These are phyloP conservation scores for Lecanicillium sp. DNA, from an alignment of 2,329 filamentous ascomycete genomes.

Conservation along the genomic window DNA sequence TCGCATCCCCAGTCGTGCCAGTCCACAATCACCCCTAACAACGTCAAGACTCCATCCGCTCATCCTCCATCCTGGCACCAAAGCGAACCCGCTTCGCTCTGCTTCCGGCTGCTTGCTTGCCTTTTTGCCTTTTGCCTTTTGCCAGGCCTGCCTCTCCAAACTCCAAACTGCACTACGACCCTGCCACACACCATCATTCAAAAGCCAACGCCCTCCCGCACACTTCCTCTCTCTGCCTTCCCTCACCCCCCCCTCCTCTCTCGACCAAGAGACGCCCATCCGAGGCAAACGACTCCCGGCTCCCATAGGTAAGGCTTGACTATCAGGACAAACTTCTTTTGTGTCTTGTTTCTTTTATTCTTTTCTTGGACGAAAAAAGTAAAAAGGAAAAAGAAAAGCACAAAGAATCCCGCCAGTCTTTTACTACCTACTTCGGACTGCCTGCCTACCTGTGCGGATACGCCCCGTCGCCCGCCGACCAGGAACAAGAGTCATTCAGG, in stretches of 20 bases:
- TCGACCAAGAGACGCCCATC: conserved; percentile 26
- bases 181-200: conserved; percentile 30
- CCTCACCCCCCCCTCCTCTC: conserved; percentile 23
- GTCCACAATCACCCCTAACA: conserved; percentile 29
- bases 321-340: background rate
- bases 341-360: background rate
- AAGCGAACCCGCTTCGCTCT: background rate
- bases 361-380: background rate
- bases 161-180: conserved; percentile 13
- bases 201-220: conserved; percentile 34
- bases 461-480: conserved; percentile 6
- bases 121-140: too few species aligned
- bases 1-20: conserved; percentile 4
- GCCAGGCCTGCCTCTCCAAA: too few species aligned
- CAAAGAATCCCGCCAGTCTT: too few species aligned
- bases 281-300: conserved; percentile 14
- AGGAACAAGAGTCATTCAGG: conserved; percentile 9
- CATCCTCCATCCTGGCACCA: conserved; percentile 17
- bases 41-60: conserved; percentile 25
- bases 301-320: background rate
- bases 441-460: background rate
- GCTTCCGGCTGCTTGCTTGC: background rate
- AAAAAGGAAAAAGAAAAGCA: background rate
- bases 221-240: conserved; percentile 15
- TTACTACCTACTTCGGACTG: background rate